Evolutionary conservation across 2,329 filamentous ascomycete species (phyloP), one percentile per base, ranked within the genome.

Genomic region (Spiromastix sp.): DNA sequence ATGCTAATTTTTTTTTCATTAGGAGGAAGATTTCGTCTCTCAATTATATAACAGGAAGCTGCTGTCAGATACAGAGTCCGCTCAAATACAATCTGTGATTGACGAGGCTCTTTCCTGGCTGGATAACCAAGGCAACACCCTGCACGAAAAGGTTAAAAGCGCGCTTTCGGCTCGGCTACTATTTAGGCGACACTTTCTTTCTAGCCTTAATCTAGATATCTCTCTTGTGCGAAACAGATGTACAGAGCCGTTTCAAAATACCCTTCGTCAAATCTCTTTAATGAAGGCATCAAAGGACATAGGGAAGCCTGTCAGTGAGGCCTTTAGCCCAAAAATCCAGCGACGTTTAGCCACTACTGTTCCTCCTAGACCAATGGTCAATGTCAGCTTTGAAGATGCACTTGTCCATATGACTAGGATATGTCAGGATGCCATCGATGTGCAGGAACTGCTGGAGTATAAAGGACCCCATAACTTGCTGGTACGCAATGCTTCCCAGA

Each of bases 1-100:
- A 20, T 20, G 32, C n/a, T n/a, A n/a, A n/a, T n/a, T n/a, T n/a
- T n/a, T n/a, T n/a, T n/a, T n/a, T n/a, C 4, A 36, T 29, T 45
- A 89, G 79, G 91, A 98, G 61, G 91, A 98, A 59, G 91, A 98
- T 52, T 95, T 98, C 54, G 85, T 93, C 13, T 87, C 85, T 5
- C 86, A 93, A 56, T 82, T 87, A 0, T 96, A 91, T 54, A 81
- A 86, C 46, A 75, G 87, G 24, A 77, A 75, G 9, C 66, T 98
- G 1, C 68, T 96, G 5, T 74, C 77, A 17, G 62, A 70, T 10
- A 68, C 89, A 38, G 64, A 73, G 11, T 58, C 68, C 2, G 61
- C 67, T 4, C 66, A 71, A n/a, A 68, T 85, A 16, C 62, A 69
- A 27, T 57, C 63, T 6, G 55, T 70, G 17, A 57, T 85, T 13